A percentile compares a stretch with the other conserved stretches of the same genome.
phyloP scores from a whole-genome alignment of 2,329 filamentous ascomycete species.

The Ophiostoma piceae region DNA sequence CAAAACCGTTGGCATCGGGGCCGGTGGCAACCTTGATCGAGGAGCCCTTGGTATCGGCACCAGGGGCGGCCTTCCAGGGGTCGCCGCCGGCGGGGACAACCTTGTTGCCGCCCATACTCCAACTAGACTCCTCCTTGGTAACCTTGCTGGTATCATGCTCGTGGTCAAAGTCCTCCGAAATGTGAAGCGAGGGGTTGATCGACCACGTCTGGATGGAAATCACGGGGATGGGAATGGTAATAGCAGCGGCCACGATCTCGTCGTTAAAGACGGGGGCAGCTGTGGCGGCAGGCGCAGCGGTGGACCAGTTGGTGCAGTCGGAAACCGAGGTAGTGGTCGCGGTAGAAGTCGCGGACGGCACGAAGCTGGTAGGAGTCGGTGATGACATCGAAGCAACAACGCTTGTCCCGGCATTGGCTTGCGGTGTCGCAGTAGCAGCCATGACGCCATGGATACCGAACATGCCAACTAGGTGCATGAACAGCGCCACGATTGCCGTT shows the following conservation, averaged over 20 bases:
- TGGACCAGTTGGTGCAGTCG: background rate
- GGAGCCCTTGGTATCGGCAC: background rate
- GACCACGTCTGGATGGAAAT: background rate
- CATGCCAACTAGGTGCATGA: background rate
- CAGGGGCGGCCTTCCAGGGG: background rate
- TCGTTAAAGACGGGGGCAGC: background rate
- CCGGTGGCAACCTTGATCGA: background rate
- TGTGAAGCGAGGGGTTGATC: background rate
- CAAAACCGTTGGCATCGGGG: conserved; percentile 3
- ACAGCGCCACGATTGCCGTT: background rate
- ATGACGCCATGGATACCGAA: background rate
- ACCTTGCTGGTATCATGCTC: background rate
- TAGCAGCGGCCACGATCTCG: conserved; percentile 1
- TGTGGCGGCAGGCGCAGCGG: background rate
- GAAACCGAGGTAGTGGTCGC: background rate
- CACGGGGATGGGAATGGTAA: background rate
- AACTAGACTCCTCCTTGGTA: background rate
- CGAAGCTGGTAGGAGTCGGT: background rate
- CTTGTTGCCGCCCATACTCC: background rate
- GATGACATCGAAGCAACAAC: background rate
- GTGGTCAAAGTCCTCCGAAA: background rate
- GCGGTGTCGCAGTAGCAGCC: background rate
- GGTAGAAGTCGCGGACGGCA: background rate
- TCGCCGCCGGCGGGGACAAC: background rate
- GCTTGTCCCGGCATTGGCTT: background rate